Conservation (phyloP, 352 stramenopile species). For the Bremia lactucae region DNA sequence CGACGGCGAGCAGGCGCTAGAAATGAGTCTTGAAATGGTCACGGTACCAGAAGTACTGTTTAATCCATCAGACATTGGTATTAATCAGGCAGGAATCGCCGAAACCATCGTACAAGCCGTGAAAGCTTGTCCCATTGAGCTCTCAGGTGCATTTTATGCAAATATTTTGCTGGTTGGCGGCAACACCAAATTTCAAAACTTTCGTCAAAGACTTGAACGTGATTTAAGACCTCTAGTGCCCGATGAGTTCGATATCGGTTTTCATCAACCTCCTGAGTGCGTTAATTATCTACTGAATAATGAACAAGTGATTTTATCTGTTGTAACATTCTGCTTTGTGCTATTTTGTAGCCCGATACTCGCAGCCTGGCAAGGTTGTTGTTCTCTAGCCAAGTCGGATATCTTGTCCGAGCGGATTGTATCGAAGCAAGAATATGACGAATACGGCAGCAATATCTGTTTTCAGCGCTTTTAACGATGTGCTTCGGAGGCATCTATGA, state of each 20-base stretch:
- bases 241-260: conserved; percentile 33
- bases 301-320: neutral
- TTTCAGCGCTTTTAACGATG: conserved; percentile 18
- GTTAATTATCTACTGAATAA: conserved; percentile 13
- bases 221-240: conserved; percentile 53
- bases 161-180: conserved; percentile 85
- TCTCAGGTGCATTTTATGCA: conserved; percentile 65
- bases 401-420: conserved; percentile 27
- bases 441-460: conserved; percentile 68
- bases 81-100: conserved; percentile 79
- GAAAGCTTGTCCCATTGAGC: conserved; percentile 53
- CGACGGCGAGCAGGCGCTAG: conserved; percentile 54
- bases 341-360: conserved; percentile 36
- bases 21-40: conserved; percentile 83
- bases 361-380: conserved; percentile 47
- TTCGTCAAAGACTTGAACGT: conserved; percentile 51
- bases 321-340: neutral
- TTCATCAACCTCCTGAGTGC: conserved; percentile 41
- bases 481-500: too few relatives aligned
- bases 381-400: conserved; percentile 23
- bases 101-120: conserved; percentile 83
- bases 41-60: conserved; percentile 88
- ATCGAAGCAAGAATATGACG: conserved; percentile 63
- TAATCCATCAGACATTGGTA: conserved; percentile 84
- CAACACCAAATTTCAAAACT: conserved; percentile 81